Percentiles rank a stretch among this genome's conserved stretches.
Evolutionary conservation across 1,139 yeast species (phyloP).

Genomic region (Magnusiomyces tetraspermus): DNA sequence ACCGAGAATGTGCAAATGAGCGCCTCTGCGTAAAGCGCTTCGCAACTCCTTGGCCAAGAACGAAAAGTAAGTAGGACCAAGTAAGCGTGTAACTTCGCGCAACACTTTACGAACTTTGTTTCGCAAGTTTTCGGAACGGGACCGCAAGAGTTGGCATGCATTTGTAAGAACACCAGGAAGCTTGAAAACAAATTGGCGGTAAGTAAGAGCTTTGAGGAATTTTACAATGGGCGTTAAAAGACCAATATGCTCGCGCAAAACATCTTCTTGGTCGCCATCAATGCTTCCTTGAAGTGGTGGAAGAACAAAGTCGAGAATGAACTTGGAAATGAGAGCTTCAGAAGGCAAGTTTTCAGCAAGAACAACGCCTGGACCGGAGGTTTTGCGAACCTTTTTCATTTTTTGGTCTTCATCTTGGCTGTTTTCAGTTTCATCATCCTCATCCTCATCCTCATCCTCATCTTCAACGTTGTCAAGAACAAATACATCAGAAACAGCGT

Average conservation of each 20-base stretch:
- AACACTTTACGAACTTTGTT: slow-evolving; percentile 76
- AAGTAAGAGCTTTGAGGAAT: slow-evolving; percentile 54
- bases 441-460: slow-evolving; percentile 42
- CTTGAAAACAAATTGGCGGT: slow-evolving; percentile 45
- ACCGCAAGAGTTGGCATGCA: slow-evolving; percentile 78
- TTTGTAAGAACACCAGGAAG: slow-evolving; percentile 79
- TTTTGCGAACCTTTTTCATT: slow-evolving; percentile 3
- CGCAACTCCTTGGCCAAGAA: slow-evolving; percentile 72
- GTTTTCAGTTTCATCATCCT: slow-evolving; percentile 37
- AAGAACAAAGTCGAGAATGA: slow-evolving; percentile 49
- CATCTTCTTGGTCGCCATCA: slow-evolving; percentile 50
- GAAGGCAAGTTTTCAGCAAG: slow-evolving; percentile 27
- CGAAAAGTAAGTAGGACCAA: slow-evolving; percentile 67
- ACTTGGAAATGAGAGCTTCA: slow-evolving; percentile 40
- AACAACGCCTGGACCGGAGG: slow-evolving; percentile 17
- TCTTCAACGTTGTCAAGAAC: slow-evolving; percentile 12
- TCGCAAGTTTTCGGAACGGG: slow-evolving; percentile 80
- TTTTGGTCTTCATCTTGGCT: not conserved
- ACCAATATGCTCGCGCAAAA: slow-evolving; percentile 65
- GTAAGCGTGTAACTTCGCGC: slow-evolving; percentile 49
- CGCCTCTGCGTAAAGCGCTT: slow-evolving; percentile 75
- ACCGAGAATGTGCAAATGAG: slow-evolving; percentile 89
- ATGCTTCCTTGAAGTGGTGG: slow-evolving; percentile 56
- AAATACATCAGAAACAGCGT: slow-evolving; percentile 52
- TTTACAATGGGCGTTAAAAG: slow-evolving; percentile 75